Evolutionary conservation across 2,329 filamentous ascomycete species (phyloP), one percentile per base, ranked within the genome.

Genomic region (Mycocentrospora acerina): DNA sequence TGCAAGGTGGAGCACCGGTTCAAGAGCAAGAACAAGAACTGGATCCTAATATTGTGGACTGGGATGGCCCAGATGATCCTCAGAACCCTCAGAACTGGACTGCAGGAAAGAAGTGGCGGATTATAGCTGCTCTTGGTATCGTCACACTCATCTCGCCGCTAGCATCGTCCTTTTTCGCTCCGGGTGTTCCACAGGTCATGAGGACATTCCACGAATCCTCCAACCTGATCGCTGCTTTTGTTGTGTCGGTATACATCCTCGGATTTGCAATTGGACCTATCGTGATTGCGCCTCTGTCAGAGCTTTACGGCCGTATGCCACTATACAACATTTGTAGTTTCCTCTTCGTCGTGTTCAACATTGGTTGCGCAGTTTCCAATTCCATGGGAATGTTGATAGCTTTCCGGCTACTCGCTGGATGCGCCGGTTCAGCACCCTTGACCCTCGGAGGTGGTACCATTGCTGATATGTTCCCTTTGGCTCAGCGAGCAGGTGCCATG

Each of bases 141-240:
- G 52, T 67, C 8, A 69, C 69, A 1, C 55, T 71, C 27, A 58
- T 71, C 37, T 66, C 66, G 40, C 64, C 67, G 2, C 53, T 69
- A 3, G 66, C 57, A 7, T 68, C 64, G 3, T 64, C 60, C 12
- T 66, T 68, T 43, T 69, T 69, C 44, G 83, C 83, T 0, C 84
- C 85, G 0, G 82, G 78, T 10, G 79, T 87, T 0, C 77, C 79
- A 0, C 67, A 79, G 39, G 62, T 69, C 2, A 59, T 70, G 48
- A 36, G 33, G 2, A 46, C 55, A 1, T 70, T 69, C 31, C 27
- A 60, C 24, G 58, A 53, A 11, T 43, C 49, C 3, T 64, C 59
- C 8, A 62, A 57, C 7, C 29, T 62, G 8, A 53, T 69, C 8
- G 58, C 64, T 3, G 33, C 62, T 2, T 67, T 69, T 13, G 62